phyloP scores from a whole-genome alignment of 1,139 yeast genomes.

The Yarrowia galli region DNA sequence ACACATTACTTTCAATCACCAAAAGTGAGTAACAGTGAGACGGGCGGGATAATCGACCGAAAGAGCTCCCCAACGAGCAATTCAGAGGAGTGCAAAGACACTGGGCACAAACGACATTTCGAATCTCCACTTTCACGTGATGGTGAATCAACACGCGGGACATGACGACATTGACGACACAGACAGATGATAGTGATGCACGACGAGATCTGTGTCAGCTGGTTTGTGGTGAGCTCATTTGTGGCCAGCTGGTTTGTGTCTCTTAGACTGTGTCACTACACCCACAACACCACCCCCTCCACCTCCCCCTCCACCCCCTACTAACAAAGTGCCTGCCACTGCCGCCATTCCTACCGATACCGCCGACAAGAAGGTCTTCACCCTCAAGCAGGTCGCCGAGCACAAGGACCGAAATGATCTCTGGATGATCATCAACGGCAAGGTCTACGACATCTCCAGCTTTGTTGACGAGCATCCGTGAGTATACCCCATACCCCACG shows the following conservation, averaged over 20 bases:
- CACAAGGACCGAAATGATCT: slow-evolving; percentile 82
- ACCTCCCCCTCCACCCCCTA: background rate
- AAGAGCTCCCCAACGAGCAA: no score
- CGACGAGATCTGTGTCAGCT: no score
- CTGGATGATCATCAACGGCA: slow-evolving; percentile 90
- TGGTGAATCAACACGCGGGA: no score
- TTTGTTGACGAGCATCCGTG: slow-evolving; percentile 93
- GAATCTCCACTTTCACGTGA: no score
- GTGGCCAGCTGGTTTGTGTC: background rate
- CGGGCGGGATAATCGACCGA: no score
- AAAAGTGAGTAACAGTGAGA: slow-evolving; percentile 8
- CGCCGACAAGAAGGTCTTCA: slow-evolving; percentile 52
- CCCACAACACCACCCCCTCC: background rate
- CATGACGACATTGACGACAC: no score
- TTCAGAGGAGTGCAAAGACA: no score
- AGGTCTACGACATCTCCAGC: slow-evolving; percentile 83
- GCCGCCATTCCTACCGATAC: slow-evolving; percentile 25
- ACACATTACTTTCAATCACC: slow-evolving; percentile 20
- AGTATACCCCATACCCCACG: no score
- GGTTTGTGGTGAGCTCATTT: no score
- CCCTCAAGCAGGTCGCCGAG: slow-evolving; percentile 74
- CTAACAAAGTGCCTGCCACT: slow-evolving; percentile 35
- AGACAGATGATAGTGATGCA: no score
- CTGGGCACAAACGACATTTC: background rate
- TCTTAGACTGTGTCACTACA: background rate